phyloP scores from a whole-genome alignment of 2,329 filamentous ascomycete species.

The Plenodomus biglobosus region DNA sequence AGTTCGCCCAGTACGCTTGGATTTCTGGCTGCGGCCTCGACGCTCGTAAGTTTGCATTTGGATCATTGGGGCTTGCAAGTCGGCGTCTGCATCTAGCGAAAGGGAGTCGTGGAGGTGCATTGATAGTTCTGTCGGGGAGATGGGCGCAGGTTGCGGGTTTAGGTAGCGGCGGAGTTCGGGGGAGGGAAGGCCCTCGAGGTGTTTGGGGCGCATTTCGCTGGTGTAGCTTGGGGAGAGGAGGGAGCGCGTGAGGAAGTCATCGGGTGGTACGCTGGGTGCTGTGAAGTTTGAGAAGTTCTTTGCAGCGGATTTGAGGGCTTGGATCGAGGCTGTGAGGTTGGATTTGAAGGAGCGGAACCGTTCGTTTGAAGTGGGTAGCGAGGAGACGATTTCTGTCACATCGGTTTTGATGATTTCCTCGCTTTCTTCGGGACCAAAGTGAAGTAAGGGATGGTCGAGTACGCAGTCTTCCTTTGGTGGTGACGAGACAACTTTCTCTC shows the following conservation, averaged over 20 bases:
- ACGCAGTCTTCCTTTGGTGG: conserved; percentile 56
- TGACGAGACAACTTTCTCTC: conserved; percentile 51
- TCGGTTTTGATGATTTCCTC: conserved; percentile 38
- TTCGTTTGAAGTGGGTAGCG: conserved; percentile 28
- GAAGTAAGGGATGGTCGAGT: conserved; percentile 59
- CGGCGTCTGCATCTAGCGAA: conserved; percentile 38
- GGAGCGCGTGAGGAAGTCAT: conserved; percentile 63
- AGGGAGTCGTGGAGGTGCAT: conserved; percentile 45
- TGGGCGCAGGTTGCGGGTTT: conserved; percentile 55
- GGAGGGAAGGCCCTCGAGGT: conserved; percentile 56
- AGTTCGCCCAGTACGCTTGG: conserved; percentile 16
- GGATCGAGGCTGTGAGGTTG: conserved; percentile 63
- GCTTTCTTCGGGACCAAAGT: conserved; percentile 40
- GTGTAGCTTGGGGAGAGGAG: conserved; percentile 61
- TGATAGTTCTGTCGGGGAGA: conserved; percentile 42
- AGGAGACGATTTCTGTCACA: conserved; percentile 23
- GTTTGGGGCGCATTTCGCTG: conserved; percentile 61
- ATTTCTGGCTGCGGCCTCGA: conserved; percentile 33
- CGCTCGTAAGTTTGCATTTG: conserved; percentile 64
- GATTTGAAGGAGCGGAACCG: conserved; percentile 60
- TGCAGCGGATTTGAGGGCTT: conserved; percentile 62
- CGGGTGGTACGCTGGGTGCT: conserved; percentile 54
- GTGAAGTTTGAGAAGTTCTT: conserved; percentile 63
- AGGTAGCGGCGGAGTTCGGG: conserved; percentile 62
- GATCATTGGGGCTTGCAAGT: conserved; percentile 56